Percentiles rank a stretch among this genome's conserved stretches.
Conservation (phyloP, 2,329 filamentous ascomycete species). For the Chrysosphaeria jannelii region DNA sequence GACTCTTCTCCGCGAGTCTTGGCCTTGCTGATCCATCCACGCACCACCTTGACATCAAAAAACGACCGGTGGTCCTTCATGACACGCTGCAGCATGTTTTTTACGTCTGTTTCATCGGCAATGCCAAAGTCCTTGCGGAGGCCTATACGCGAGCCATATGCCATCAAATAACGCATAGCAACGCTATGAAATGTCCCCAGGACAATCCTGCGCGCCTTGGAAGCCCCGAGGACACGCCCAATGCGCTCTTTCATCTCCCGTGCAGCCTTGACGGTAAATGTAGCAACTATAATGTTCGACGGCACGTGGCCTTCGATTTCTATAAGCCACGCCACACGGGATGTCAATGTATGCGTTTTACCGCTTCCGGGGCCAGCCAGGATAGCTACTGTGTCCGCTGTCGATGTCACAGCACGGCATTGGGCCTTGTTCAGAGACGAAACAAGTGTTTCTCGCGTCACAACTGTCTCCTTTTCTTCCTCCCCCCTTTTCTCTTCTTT, state of each 20-base stretch:
- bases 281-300: slow-evolving; percentile 77
- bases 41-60: slow-evolving; percentile 33
- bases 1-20: slow-evolving; percentile 21
- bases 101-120: slow-evolving; percentile 55
- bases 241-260: slow-evolving; percentile 81
- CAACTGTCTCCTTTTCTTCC: too few relatives aligned
- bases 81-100: slow-evolving; percentile 53
- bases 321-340: slow-evolving; percentile 71
- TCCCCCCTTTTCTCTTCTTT: too few relatives aligned
- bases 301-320: slow-evolving; percentile 40
- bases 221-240: slow-evolving; percentile 47
- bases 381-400: slow-evolving; percentile 27
- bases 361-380: slow-evolving; percentile 41
- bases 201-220: slow-evolving; percentile 44
- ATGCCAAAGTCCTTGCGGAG: slow-evolving; percentile 67
- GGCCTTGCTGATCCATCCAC: slow-evolving; percentile 42
- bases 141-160: slow-evolving; percentile 63
- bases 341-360: slow-evolving; percentile 86
- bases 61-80: slow-evolving; percentile 39
- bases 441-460: too few relatives aligned
- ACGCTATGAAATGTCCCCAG: slow-evolving; percentile 92
- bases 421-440: slow-evolving; percentile 25
- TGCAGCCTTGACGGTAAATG: slow-evolving; percentile 88
- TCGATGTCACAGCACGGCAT: slow-evolving; percentile 21
- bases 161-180: slow-evolving; percentile 51